Evolutionary conservation across 208 protist genomes (phyloP), one percentile per base, ranked within the genome.

Genomic region (Wallacemonas sp.): DNA sequence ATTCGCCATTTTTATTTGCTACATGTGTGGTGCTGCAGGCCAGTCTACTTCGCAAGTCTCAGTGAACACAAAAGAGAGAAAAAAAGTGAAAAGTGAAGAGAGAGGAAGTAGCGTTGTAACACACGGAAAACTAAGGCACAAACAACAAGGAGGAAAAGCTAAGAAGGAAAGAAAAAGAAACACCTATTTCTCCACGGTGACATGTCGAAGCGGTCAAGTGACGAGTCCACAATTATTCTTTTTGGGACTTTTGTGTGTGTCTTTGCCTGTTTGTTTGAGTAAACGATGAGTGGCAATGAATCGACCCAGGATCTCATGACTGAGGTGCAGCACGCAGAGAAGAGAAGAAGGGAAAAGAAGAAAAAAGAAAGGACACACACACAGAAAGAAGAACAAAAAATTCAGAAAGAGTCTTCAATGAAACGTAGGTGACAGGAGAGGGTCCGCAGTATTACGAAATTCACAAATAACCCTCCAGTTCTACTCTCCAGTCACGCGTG

Each of bases 41-140:
- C 9, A 41, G 14, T 41, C 9, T 41, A 14, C 6, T 41, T 41
- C 36, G 36, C 36, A 41, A 14, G 9, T 41, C 36, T 17, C 19
- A 48, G 30, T 30, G 38, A 48, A 48, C 44, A 48, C 8, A 32
- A 38, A 16, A 32, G 44, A 68, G 3, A 56, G 68, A 68, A 68
- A 26, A 57, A 52, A 66, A 14, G 14, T 47, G 19, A 23, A 21
- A 14, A 11, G 55, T 47, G 19, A 23, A 21, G 19, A 11, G 55
- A 61, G 24, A 9, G n/a, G 19, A 57, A 38, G 36, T 19, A 65
- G 19, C n/a, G n/a, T n/a, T n/a, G n/a, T n/a, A n/a, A n/a, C 48
- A 17, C 16, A 32, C 14, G n/a, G 27, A 48, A 66, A 55, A 43
- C 43, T 17, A 44, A 66, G 4, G 30, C 6, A 39, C 23, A 8